Percentiles rank a stretch among this genome's conserved stretches.
These are phyloP conservation scores for Colletotrichum shisoi DNA, from an alignment of 2,329 filamentous ascomycete genomes.

Conservation along the genomic window DNA sequence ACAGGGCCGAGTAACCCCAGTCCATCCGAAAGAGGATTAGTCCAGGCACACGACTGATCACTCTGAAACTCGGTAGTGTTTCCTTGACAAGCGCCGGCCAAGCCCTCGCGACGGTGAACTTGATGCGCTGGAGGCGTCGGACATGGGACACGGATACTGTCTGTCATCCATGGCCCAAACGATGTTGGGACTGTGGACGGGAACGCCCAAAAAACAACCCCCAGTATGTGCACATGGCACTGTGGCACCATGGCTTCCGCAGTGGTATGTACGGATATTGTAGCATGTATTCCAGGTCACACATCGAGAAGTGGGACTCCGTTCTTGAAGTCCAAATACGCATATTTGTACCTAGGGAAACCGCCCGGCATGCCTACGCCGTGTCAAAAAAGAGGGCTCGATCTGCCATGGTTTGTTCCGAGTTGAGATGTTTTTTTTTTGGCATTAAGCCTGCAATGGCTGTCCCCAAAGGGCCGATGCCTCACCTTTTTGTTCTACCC, in stretches of 20 bases:
- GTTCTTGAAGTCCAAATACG: conserved; percentile 10
- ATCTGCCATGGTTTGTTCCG: conserved; percentile 17
- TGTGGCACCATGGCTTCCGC: conserved; percentile 14
- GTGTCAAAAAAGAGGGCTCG: conserved; percentile 20
- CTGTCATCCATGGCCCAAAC: conserved; percentile 18
- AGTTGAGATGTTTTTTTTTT: conserved; percentile 12
- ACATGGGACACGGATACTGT: conserved; percentile 12
- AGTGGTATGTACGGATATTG: no score
- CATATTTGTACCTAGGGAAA: background rate
- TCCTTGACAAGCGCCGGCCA: conserved; percentile 36
- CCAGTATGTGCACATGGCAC: conserved; percentile 33
- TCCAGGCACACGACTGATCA: conserved; percentile 37
- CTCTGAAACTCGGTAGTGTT: conserved; percentile 40
- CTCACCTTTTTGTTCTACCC: background rate
- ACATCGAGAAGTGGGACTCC: background rate
- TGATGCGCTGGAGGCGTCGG: background rate
- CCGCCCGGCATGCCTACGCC: conserved; percentile 6
- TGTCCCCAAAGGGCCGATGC: background rate
- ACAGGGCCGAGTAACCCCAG: conserved; percentile 17
- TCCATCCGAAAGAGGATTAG: conserved; percentile 26
- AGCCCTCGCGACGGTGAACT: conserved; percentile 22
- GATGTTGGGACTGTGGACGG: conserved; percentile 1
- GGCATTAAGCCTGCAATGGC: conserved; percentile 28
- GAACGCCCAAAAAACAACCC: conserved; percentile 18
- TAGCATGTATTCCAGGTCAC: background rate